Conservation (phyloP, 345 rosid genomes). For the Ceriops zippeliana region DNA sequence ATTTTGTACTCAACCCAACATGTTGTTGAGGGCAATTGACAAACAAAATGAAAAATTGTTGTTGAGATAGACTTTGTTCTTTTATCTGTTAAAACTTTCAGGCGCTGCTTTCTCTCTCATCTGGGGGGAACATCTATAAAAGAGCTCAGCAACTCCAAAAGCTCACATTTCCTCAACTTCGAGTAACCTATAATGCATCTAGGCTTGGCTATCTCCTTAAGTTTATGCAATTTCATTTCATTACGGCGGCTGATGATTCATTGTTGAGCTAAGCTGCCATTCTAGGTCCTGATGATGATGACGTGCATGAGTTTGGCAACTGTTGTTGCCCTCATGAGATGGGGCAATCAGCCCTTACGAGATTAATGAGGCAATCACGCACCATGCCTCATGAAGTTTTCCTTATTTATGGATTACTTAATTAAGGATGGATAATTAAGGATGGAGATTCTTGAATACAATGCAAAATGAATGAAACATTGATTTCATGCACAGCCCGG, state of each 20-base stretch:
- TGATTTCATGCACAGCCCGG: background rate
- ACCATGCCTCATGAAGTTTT: constrained; percentile 57
- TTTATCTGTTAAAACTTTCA: no score
- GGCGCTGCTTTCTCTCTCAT: no score
- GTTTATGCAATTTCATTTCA: constrained; percentile 59
- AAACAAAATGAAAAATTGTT: no score
- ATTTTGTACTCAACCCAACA: no score
- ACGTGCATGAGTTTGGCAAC: background rate
- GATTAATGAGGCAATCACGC: constrained; percentile 37
- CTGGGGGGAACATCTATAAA: no score
- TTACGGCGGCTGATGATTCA: constrained; percentile 7
- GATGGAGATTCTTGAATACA: constrained; percentile 42
- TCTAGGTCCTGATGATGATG: background rate
- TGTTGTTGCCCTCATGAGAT: constrained; percentile 10
- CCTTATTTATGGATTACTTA: constrained; percentile 44
- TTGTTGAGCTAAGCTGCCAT: constrained; percentile 12
- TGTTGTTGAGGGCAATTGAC: no score
- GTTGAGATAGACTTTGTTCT: no score
- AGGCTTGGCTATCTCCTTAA: constrained; percentile 62
- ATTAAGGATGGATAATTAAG: constrained; percentile 25
- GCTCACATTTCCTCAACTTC: constrained; percentile 54
- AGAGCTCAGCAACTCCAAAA: background rate
- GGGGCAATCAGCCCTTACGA: no score
- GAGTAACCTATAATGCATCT: constrained; percentile 65
- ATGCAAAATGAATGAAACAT: constrained; percentile 23